A percentile compares a stretch with the other conserved stretches of the same genome.
Evolutionary conservation across 2,329 filamentous ascomycete species (phyloP).

Genomic region (Cordyceps militaris): DNA sequence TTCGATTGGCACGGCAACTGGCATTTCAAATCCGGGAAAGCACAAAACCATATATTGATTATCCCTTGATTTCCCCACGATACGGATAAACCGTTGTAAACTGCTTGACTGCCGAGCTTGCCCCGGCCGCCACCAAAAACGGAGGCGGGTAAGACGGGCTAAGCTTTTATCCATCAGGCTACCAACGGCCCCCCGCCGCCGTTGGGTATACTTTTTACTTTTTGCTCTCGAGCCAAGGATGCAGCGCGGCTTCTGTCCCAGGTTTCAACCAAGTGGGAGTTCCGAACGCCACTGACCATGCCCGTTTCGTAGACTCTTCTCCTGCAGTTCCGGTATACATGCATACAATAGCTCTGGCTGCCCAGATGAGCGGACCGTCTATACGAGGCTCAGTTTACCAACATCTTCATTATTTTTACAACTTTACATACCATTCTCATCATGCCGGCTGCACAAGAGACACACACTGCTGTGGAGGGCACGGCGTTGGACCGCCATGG

Average conservation of each 20-base stretch:
- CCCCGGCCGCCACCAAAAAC: not conserved
- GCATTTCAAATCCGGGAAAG: not conserved
- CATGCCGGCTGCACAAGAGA: not conserved
- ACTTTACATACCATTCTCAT: not conserved
- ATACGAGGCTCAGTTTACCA: not conserved
- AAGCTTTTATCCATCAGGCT: not conserved
- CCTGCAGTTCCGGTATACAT: too few species aligned
- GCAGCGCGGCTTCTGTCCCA: not conserved
- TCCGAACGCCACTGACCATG: not conserved
- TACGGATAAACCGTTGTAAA: not conserved
- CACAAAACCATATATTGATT: not conserved
- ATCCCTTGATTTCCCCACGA: not conserved
- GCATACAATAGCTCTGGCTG: not conserved
- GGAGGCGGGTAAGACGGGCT: not conserved
- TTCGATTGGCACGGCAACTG: not conserved
- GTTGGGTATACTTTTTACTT: not conserved
- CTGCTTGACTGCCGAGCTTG: too few species aligned
- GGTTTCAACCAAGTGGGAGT: not conserved
- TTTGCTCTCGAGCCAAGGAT: not conserved
- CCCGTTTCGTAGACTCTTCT: not conserved
- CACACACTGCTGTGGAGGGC: conserved; percentile 11
- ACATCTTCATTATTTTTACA: not conserved
- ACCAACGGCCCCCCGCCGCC: too few species aligned
- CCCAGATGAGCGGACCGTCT: not conserved
- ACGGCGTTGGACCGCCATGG: conserved; percentile 37